A percentile compares a stretch with the other conserved stretches of the same genome.
Evolutionary conservation across 176 grass and related monocot species (phyloP).

Genomic region (Themeda triandra): DNA sequence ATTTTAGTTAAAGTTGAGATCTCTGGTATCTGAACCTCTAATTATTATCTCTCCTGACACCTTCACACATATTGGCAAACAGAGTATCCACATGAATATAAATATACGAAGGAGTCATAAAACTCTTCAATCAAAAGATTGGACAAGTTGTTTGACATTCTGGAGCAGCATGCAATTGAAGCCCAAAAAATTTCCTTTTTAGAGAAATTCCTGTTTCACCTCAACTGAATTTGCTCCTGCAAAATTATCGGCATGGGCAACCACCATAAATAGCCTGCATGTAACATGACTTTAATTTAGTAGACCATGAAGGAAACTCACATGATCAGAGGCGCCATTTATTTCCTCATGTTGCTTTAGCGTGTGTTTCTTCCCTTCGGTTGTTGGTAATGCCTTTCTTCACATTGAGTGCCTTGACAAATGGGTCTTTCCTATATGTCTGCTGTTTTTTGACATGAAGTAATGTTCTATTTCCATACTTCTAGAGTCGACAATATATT

Average conservation of each 20-base stretch:
- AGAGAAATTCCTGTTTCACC: not conserved
- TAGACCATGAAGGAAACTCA: conserved; percentile 7
- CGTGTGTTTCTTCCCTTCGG: not conserved
- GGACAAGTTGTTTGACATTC: conserved; percentile 1
- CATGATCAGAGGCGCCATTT: no score
- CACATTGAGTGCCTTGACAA: conserved; percentile 16
- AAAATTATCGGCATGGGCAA: not conserved
- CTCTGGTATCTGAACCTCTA: no score
- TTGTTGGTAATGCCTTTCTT: not conserved
- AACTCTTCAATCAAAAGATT: no score
- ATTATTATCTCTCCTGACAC: no score
- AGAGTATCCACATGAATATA: no score
- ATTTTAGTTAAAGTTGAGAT: no score
- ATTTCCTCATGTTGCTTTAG: conserved; percentile 6
- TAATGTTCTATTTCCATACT: no score
- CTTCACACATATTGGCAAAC: no score
- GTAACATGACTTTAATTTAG: not conserved
- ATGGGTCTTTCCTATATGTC: not conserved
- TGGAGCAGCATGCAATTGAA: not conserved
- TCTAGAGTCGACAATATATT: no score
- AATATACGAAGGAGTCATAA: no score
- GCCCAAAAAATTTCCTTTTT: conserved; percentile 21
- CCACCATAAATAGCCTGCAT: not conserved
- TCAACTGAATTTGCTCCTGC: conserved; percentile 26
- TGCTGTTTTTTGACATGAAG: no score